These are phyloP conservation scores for Raphidocelis subcapitata DNA, from an alignment of 139 green algal species.

Conservation along the genomic window DNA sequence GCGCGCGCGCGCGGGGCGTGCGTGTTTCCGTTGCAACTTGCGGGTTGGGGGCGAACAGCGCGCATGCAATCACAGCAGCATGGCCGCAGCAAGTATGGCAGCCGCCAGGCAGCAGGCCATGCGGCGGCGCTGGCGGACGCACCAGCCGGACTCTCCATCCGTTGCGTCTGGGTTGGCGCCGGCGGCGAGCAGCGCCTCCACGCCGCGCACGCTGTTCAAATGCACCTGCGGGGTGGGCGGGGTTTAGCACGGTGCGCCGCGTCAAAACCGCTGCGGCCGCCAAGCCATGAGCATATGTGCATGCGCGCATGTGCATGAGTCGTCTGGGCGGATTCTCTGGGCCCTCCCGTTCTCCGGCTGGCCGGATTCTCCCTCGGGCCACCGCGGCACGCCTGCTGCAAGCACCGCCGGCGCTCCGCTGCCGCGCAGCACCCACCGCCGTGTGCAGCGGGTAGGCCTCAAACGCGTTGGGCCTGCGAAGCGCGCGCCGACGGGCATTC, in stretches of 20 bases:
- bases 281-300: slow-evolving; percentile 2
- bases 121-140: neutral
- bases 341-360: neutral
- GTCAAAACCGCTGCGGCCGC: too few relatives aligned
- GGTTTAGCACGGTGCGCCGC: too few relatives aligned
- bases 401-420: neutral
- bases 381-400: neutral
- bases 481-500: too few relatives aligned
- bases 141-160: slow-evolving; percentile 80
- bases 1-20: neutral
- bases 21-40: neutral
- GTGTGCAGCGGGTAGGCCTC: slow-evolving; percentile 37
- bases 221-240: too few relatives aligned
- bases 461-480: slow-evolving; percentile 27
- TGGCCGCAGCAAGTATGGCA: neutral
- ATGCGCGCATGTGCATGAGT: neutral
- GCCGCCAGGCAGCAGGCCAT: neutral
- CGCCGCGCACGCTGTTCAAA: slow-evolving; percentile 51
- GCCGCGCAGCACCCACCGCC: slow-evolving; percentile 13
- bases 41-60: neutral
- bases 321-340: neutral
- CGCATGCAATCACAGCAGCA: neutral
- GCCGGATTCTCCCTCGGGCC: neutral
- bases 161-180: slow-evolving; percentile 41
- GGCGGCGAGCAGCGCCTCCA: slow-evolving; percentile 52